Base-by-base conservation (phyloP, 2,329 filamentous ascomycete species). In the Colletotrichum sp. region DNA sequence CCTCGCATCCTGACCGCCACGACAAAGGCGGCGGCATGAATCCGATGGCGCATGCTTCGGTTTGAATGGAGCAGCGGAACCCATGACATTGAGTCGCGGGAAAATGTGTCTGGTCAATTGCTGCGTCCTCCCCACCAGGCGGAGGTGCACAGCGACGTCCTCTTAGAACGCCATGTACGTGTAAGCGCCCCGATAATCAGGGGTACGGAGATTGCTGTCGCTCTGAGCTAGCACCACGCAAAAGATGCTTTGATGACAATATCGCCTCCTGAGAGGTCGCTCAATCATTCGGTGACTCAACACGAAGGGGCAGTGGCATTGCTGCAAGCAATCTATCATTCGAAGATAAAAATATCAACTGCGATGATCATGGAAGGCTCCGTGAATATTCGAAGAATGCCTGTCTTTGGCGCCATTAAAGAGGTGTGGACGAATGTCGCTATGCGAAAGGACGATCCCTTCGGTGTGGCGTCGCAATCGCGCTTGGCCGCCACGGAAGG, bases 121-220 rank as follows among this genome's bases (percentile, higher is more conserved):
- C 10, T 55, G 26, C 43, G 13, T 21, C 7, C 39, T 68, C 66
- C n/a, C 66, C 66, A 43, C 66, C 32, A 30, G 28, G 66, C 68
- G 68, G 34, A 48, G 68, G 26, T 24, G 26, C 26, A 52, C 16
- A 61, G 32, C 55, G 34, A 24, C 57, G 32, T 18, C 55, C 55
- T 70, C 34, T 6, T 12, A 52, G n/a, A 43, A 32, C 70, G 18
- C 32, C 63, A 63, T 63, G 63, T 32, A 66, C 63, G 57, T 63
- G 63, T 32, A 61, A 72, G 61, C 61, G 65, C 71, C 66, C 59
- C 43, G 43, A 48, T 30, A 34, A 36, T 48, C 24, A 61, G 68
- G 68, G 32, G 30, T 28, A 4, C 71, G 59, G 71, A 74, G n/a
- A 74, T 74, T 74, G 67, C 71, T 71, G 3, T 34, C 57, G 14